Evolutionary conservation across 2,329 filamentous ascomycete genomes (phyloP).

Genomic region (Neospermospora avenae): DNA sequence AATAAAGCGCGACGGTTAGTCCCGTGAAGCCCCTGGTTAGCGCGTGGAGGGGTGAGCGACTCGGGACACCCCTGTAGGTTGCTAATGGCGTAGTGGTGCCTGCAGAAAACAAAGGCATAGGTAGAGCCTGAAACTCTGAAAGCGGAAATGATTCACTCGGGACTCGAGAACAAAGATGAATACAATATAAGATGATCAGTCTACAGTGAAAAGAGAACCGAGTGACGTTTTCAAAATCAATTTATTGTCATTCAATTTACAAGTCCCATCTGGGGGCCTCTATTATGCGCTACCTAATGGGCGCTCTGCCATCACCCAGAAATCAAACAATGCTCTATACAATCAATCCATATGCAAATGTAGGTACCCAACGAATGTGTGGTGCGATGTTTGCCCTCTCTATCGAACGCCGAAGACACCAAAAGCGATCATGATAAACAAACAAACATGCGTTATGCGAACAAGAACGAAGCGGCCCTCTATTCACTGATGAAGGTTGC

Average conservation of each 20-base stretch:
- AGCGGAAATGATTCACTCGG: background rate
- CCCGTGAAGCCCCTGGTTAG: background rate
- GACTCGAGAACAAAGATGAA: background rate
- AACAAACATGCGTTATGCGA: slow-evolving; percentile 13
- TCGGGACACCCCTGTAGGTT: too few relatives aligned
- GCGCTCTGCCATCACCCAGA: slow-evolving; percentile 5
- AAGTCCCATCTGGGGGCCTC: slow-evolving; percentile 11
- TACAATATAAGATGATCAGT: background rate
- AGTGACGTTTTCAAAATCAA: background rate
- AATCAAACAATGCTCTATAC: slow-evolving; percentile 7
- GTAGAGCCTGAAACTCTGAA: background rate
- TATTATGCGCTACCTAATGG: slow-evolving; percentile 11
- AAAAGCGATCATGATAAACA: slow-evolving; percentile 7
- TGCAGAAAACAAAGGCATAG: background rate
- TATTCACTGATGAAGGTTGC: slow-evolving; percentile 86
- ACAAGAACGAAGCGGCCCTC: background rate
- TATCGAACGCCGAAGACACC: slow-evolving; percentile 27
- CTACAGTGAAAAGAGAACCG: background rate
- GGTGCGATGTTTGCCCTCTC: slow-evolving; percentile 25
- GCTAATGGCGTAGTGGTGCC: background rate
- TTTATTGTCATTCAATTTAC: slow-evolving; percentile 9
- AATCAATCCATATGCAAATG: slow-evolving; percentile 5
- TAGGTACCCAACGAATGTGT: slow-evolving; percentile 30
- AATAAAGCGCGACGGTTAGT: background rate
- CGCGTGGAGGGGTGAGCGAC: background rate